Percentiles rank a stretch among this genome's conserved stretches.
Conservation (phyloP, 352 stramenopile species). For the Phytopythium oedochilum region DNA sequence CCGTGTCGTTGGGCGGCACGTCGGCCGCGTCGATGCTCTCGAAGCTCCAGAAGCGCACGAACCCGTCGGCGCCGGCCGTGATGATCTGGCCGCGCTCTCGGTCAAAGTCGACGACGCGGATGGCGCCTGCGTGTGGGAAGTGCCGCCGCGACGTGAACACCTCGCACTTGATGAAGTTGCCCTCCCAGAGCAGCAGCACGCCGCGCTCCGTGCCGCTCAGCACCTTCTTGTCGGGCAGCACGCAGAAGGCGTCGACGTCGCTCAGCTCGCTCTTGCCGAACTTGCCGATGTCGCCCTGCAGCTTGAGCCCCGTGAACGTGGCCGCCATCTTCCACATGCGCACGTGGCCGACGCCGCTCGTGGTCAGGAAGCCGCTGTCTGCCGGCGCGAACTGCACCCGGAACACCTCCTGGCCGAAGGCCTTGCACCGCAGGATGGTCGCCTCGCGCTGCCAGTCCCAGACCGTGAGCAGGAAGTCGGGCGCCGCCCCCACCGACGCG, state of each 20-base stretch:
- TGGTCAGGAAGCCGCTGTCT: slow-evolving; percentile 89
- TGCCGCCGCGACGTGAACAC: slow-evolving; percentile 64
- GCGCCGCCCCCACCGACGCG: slow-evolving; percentile 79
- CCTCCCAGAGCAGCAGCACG: slow-evolving; percentile 92
- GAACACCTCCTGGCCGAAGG: slow-evolving; percentile 94
- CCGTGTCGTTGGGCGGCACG: slow-evolving; percentile 66
- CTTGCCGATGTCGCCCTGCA: slow-evolving; percentile 95
- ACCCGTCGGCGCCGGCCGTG: slow-evolving; percentile 80
- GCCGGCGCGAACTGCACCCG: slow-evolving; percentile 86
- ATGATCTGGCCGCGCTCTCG: slow-evolving; percentile 39
- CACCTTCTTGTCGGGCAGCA: slow-evolving; percentile 93
- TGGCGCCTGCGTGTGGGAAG: slow-evolving; percentile 58
- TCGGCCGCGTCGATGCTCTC: slow-evolving; percentile 85
- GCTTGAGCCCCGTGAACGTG: slow-evolving; percentile 95
- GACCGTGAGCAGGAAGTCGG: slow-evolving; percentile 91
- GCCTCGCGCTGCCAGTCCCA: slow-evolving; percentile 91
- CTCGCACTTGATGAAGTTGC: slow-evolving; percentile 95
- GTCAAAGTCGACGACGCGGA: slow-evolving; percentile 77
- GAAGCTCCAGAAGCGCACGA: slow-evolving; percentile 89
- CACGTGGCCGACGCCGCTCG: slow-evolving; percentile 92
- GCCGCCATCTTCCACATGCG: slow-evolving; percentile 95
- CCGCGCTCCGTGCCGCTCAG: slow-evolving; percentile 86
- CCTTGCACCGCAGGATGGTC: slow-evolving; percentile 90
- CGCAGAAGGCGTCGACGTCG: slow-evolving; percentile 92
- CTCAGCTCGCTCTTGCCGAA: slow-evolving; percentile 94